phyloP scores from a whole-genome alignment of 2,329 filamentous ascomycete species.

The Colletotrichum liaoningense region DNA sequence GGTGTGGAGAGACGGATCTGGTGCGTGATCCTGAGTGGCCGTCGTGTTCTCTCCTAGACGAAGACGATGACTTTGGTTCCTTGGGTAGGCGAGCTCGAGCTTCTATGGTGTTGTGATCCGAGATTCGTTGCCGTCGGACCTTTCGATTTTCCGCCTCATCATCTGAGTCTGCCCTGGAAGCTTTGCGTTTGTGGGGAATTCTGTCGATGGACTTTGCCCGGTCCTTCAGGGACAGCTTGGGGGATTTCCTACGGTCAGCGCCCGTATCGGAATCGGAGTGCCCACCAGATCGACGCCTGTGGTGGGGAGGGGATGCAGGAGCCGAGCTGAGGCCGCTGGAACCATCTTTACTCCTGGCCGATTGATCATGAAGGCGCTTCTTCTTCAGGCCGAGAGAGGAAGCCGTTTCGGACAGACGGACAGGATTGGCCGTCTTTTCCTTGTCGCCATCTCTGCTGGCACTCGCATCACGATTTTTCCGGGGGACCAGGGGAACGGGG shows the following conservation, averaged over 20 bases:
- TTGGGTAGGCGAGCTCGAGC: constrained; percentile 20
- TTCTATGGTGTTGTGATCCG: constrained; percentile 47
- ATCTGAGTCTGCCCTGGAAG: constrained; percentile 65
- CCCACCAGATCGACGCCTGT: constrained; percentile 49
- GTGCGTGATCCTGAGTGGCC: constrained; percentile 39
- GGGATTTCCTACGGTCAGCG: constrained; percentile 52
- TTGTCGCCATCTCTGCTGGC: constrained; percentile 50
- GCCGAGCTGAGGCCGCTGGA: constrained; percentile 70
- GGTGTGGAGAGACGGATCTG: constrained; percentile 71
- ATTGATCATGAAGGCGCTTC: constrained; percentile 58
- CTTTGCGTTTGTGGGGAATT: constrained; percentile 64
- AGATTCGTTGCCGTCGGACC: constrained; percentile 63
- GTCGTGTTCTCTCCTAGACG: constrained; percentile 46
- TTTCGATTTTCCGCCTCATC: constrained; percentile 68
- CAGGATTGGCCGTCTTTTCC: constrained; percentile 45
- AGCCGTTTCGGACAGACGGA: constrained; percentile 42
- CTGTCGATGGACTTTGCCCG: constrained; percentile 61
- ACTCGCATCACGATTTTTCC: constrained; percentile 47
- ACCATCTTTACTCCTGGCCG: constrained; percentile 58
- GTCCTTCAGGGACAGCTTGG: constrained; percentile 59
- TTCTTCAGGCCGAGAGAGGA: constrained; percentile 52
- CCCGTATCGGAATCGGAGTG: constrained; percentile 69
- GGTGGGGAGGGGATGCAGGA: constrained; percentile 64
- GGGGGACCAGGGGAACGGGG: constrained; percentile 40
- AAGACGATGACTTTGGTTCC: constrained; percentile 47